Conservation (phyloP, 1,139 yeast species). For the Sugiyamaella grinbergsii region DNA sequence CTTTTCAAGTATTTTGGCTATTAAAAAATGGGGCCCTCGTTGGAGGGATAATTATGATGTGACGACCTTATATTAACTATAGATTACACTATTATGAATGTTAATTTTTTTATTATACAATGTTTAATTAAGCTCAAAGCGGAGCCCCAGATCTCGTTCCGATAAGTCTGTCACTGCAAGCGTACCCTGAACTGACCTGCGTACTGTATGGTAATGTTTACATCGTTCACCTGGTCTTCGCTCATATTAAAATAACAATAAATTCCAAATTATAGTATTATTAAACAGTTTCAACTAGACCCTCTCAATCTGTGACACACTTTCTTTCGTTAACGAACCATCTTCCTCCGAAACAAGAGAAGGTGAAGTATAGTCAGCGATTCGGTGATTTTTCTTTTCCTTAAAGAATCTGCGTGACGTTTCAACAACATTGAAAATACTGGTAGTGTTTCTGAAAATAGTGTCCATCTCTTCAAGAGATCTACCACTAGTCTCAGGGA, state of each 20-base stretch:
- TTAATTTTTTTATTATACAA: too few relatives aligned
- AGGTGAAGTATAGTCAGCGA: background rate
- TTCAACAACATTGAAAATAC: background rate
- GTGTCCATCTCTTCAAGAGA: constrained; percentile 35
- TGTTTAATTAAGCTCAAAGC: too few relatives aligned
- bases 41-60: constrained; percentile 71
- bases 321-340: background rate
- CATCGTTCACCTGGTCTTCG: too few relatives aligned
- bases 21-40: constrained; percentile 60
- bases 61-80: constrained; percentile 40
- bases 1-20: constrained; percentile 49
- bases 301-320: background rate
- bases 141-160: too few relatives aligned
- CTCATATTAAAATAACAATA: too few relatives aligned
- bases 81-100: background rate
- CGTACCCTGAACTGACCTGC: too few relatives aligned
- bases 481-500: constrained; percentile 52
- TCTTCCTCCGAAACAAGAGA: background rate
- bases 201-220: too few relatives aligned
- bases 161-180: too few relatives aligned
- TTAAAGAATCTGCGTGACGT: background rate
- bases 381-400: background rate
- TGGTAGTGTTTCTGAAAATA: background rate
- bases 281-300: background rate
- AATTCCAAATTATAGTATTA: too few relatives aligned